Conservation (phyloP, 805 yeast species). For the Teunomyces pallodes region DNA sequence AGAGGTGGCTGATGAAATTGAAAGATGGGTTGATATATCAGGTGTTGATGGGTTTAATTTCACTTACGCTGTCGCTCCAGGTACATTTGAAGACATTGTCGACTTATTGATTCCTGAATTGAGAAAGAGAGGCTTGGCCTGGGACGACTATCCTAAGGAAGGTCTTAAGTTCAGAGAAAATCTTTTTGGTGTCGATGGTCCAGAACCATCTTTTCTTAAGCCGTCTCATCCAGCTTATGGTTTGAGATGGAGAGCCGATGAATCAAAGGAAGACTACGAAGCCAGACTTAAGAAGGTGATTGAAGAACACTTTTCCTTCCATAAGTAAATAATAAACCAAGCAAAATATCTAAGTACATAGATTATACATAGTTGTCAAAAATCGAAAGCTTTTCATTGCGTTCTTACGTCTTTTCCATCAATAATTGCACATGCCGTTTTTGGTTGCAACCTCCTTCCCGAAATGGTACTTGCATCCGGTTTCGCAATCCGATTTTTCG, state of each 20-base stretch:
- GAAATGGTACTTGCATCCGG: not conserved
- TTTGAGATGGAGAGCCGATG: constrained; percentile 5
- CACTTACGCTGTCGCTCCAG: constrained; percentile 35
- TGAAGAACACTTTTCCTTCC: constrained; percentile 1
- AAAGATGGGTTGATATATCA: constrained; percentile 35
- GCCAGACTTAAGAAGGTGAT: constrained; percentile 1
- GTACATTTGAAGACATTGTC: constrained; percentile 35
- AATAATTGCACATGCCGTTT: not conserved
- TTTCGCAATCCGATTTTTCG: not conserved
- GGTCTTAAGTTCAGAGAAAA: constrained; percentile 38
- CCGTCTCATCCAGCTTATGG: constrained; percentile 4
- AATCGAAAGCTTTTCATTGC: too few species aligned
- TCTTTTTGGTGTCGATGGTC: constrained; percentile 24
- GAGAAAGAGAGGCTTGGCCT: constrained; percentile 30
- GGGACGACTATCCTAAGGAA: constrained; percentile 34
- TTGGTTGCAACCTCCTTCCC: not conserved
- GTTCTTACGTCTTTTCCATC: not conserved
- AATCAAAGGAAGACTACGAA: constrained; percentile 4
- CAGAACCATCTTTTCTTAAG: constrained; percentile 12
- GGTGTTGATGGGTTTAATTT: constrained; percentile 46
- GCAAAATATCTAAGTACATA: not conserved
- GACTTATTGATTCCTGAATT: constrained; percentile 37
- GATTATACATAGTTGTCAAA: too few species aligned
- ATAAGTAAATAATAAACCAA: not conserved
- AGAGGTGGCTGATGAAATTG: constrained; percentile 40